Base-by-base conservation (phyloP, 192 early-diverging fungal species). In the Backusella westeae region DNA sequence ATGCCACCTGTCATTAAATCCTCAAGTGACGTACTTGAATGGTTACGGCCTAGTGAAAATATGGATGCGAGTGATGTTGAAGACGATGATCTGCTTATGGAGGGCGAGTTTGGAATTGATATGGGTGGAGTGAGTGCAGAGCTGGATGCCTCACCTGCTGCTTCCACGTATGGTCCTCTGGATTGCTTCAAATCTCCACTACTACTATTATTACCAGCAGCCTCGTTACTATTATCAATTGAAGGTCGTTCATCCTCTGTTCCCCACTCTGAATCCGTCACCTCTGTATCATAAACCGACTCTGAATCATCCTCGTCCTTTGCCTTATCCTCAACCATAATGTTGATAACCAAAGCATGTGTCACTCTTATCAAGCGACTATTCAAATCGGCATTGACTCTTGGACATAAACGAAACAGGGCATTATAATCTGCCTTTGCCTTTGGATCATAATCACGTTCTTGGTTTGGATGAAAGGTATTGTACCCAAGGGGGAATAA, bases 341-440 rank as follows among this genome's bases (percentile, higher is more conserved):
- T 73, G 29, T 81, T 81, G 35, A 81, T 23, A 19, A 81, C 72
- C 8, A 81, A 32, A n/a, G 68, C 26, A 34, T 81, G 80, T 29
- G 72, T 74, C 2, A 81, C 72, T 29, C 65, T 69, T 8, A 81
- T 39, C 1, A 81, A 66, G 19, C 71, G 41, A 32, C 74, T 77
- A 41, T 73, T 77, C n/a, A 73, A 77, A 34, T 81, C 80, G 8
- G 75, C 72, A 59, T 81, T 73, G 36, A 81, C 80, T 12, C 80
- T 41, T 5, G 80, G 75, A 32, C 76, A 77, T 7, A 81, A 29
- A 1, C 80, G 71, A 70, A 81, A 77, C 32, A 77, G 26, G 4
- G 79, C 79, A 69, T 75, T 76, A 52, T 80, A 80, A 34, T 80
- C 71, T 15, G 75, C 75, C 19, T 49, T 63, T 23, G 73, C 26